Evolutionary conservation across 345 rosid genomes (phyloP).

Genomic region (Dimocarpus longan): DNA sequence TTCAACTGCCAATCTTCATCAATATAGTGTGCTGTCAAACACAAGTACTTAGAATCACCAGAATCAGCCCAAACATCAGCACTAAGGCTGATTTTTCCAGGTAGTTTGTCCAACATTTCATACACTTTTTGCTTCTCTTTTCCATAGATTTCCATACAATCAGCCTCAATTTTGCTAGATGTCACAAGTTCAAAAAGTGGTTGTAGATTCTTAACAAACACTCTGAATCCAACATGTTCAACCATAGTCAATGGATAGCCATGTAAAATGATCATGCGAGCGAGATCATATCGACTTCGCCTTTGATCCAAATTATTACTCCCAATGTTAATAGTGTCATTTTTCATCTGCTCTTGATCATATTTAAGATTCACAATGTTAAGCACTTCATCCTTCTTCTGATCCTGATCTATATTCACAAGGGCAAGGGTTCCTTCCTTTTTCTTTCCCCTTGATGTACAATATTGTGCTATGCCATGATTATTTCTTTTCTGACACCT

Average conservation of each 20-base stretch:
- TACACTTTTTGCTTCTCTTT: conserved; percentile 69
- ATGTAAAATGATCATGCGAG: conserved; percentile 76
- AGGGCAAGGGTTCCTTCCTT: conserved; percentile 47
- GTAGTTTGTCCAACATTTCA: conserved; percentile 69
- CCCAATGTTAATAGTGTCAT: conserved; percentile 27
- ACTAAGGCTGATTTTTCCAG: conserved; percentile 69
- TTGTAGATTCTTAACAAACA: conserved; percentile 69
- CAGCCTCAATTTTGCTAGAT: conserved; percentile 57
- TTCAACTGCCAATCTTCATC: conserved; percentile 68
- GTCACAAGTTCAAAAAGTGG: conserved; percentile 69
- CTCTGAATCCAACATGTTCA: conserved; percentile 75
- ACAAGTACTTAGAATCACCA: conserved; percentile 54
- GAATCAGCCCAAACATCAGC: conserved; percentile 58
- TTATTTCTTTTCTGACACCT: conserved; percentile 59
- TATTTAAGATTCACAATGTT: conserved; percentile 53
- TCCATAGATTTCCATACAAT: conserved; percentile 71
- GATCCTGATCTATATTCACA: conserved; percentile 42
- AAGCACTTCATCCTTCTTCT: conserved; percentile 55
- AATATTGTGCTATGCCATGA: conserved; percentile 40
- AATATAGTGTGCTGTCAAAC: conserved; percentile 62
- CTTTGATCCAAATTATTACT: conserved; percentile 58
- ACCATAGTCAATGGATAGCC: conserved; percentile 77
- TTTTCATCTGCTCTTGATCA: conserved; percentile 53
- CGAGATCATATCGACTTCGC: conserved; percentile 72
- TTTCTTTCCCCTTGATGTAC: conserved; percentile 57